Conservation (phyloP, 2,329 filamentous ascomycete genomes). For the Aureobasidium sp. region DNA sequence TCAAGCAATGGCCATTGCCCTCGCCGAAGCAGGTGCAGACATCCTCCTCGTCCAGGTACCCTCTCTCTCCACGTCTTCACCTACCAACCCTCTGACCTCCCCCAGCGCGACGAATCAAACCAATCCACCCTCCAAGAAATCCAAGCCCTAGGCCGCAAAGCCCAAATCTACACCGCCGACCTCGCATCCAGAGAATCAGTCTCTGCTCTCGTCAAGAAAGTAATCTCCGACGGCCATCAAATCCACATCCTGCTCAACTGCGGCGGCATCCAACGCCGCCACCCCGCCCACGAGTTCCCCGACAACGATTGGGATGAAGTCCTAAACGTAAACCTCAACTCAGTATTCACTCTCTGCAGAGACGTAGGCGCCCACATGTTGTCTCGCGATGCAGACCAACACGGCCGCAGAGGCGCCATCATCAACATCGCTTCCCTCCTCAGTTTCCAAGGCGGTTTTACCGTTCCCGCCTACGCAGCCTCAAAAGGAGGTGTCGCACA, state of each 20-base stretch:
- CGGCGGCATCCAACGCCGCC: conserved; percentile 74
- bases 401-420: conserved; percentile 57
- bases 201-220: conserved; percentile 47
- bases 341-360: conserved; percentile 69
- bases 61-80: too few species aligned
- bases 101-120: conserved; percentile 47
- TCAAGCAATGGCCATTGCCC: conserved; percentile 41
- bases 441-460: conserved; percentile 78
- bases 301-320: conserved; percentile 71
- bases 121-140: conserved; percentile 52
- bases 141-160: conserved; percentile 57
- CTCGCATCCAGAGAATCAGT: conserved; percentile 53
- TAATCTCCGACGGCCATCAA: conserved; percentile 53
- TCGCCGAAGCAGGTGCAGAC: conserved; percentile 43
- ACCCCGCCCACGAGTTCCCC: conserved; percentile 67
- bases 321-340: conserved; percentile 76
- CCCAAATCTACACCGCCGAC: conserved; percentile 60
- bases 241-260: conserved; percentile 78
- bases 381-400: conserved; percentile 36
- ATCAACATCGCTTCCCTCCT: conserved; percentile 80
- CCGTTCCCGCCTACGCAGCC: conserved; percentile 79
- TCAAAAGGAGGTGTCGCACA: conserved; percentile 79
- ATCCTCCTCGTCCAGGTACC: conserved; percentile 41
- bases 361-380: conserved; percentile 77
- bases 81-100: too few species aligned